These are phyloP conservation scores for Ogataea paraovalis DNA, from an alignment of 805 yeast genomes.

Conservation along the genomic window DNA sequence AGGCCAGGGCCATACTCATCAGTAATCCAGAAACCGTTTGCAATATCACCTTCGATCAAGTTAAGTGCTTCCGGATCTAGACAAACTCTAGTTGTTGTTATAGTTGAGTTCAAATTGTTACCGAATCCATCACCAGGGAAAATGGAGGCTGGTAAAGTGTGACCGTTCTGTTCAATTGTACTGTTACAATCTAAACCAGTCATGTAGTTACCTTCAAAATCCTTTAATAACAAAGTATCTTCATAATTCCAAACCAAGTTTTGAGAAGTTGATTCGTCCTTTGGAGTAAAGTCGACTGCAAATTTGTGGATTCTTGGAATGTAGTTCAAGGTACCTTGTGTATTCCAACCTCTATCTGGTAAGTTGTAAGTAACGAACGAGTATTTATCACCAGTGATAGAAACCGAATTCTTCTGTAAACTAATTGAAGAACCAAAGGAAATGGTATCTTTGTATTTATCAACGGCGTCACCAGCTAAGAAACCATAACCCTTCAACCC, in stretches of 20 bases:
- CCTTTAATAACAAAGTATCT: conserved; percentile 29
- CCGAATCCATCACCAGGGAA: conserved; percentile 32
- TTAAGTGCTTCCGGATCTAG: conserved; percentile 29
- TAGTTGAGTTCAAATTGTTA: conserved; percentile 13
- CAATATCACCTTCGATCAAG: conserved; percentile 26
- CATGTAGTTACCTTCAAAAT: conserved; percentile 26
- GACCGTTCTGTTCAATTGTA: conserved; percentile 22
- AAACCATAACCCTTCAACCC: conserved; percentile 30
- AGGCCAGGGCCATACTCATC: conserved; percentile 34
- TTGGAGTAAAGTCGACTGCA: conserved; percentile 24
- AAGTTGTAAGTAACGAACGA: conserved; percentile 27
- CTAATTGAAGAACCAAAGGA: conserved; percentile 31
- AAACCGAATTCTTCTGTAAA: conserved; percentile 23
- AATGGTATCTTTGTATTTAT: conserved; percentile 29
- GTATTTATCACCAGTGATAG: conserved; percentile 22
- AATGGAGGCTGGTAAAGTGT: conserved; percentile 25
- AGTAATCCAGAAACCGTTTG: conserved; percentile 32
- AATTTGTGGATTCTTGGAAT: conserved; percentile 26
- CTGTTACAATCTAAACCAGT: conserved; percentile 31
- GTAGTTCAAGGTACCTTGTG: conserved; percentile 29
- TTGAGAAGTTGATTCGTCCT: conserved; percentile 13
- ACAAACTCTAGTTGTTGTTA: conserved; percentile 26
- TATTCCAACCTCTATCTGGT: conserved; percentile 34
- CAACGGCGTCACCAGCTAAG: conserved; percentile 24
- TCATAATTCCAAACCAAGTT: conserved; percentile 27